Percentiles rank a stretch among this genome's conserved stretches.
Evolutionary conservation across 257 asterid species (phyloP).

Genomic region (Solanum bukasovii): DNA sequence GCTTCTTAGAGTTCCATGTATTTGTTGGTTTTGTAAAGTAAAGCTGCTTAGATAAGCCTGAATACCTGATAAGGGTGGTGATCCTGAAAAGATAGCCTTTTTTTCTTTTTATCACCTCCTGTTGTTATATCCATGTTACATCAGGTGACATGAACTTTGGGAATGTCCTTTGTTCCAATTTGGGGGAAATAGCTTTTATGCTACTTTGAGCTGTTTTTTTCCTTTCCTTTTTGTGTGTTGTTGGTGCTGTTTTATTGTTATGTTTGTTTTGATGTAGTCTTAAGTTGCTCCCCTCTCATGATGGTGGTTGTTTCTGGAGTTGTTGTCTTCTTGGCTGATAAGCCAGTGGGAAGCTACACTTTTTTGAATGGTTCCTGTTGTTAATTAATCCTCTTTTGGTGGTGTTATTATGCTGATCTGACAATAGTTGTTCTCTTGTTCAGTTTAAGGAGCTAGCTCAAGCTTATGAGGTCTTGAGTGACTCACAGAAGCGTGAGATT

Average conservation of each 20-base stretch:
- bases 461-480: slow-evolving; percentile 65
- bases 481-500: slow-evolving; percentile 64
- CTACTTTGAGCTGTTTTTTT: background rate
- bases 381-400: background rate
- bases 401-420: background rate
- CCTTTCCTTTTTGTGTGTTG: background rate
- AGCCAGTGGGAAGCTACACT: background rate
- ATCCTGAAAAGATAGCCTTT: background rate
- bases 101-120: background rate
- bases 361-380: background rate
- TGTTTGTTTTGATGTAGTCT: background rate
- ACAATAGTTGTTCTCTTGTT: background rate
- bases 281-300: background rate
- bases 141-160: background rate
- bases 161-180: background rate
- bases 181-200: background rate
- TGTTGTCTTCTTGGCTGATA: background rate
- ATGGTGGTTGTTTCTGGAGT: background rate
- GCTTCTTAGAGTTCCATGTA: background rate
- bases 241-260: background rate
- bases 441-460: slow-evolving; percentile 81
- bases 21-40: background rate
- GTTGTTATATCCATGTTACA: background rate
- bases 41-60: background rate
- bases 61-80: background rate